phyloP scores from a whole-genome alignment of 768 basidiomycete genomes.

The Lactarius evosmus region DNA sequence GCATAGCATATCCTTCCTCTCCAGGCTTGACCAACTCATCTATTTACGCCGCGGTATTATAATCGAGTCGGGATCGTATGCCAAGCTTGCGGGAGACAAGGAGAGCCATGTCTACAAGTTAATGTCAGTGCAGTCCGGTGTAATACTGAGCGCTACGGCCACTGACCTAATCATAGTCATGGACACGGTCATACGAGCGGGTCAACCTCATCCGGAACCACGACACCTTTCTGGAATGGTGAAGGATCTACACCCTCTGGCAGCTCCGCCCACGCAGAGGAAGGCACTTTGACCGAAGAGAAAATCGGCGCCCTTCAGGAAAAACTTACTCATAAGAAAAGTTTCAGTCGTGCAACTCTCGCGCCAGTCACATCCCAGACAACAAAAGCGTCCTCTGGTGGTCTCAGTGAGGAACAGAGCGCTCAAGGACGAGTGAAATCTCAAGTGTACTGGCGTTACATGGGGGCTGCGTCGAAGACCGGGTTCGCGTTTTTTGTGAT shows the following conservation, averaged over 20 bases:
- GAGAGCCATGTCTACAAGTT: slow-evolving; percentile 71
- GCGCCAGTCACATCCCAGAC: slow-evolving; percentile 39
- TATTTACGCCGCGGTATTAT: slow-evolving; percentile 83
- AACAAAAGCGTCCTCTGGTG: slow-evolving; percentile 42
- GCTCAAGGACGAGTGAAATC: slow-evolving; percentile 80
- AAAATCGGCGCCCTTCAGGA: slow-evolving; percentile 35
- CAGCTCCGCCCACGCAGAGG: slow-evolving; percentile 20
- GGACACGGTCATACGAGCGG: slow-evolving; percentile 23
- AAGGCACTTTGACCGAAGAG: slow-evolving; percentile 18
- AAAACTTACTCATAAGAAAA: slow-evolving; percentile 54
- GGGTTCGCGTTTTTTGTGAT: slow-evolving; percentile 63
- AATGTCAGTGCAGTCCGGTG: slow-evolving; percentile 47
- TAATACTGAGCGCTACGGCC: neutral
- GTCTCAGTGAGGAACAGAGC: slow-evolving; percentile 62
- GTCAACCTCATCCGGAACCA: slow-evolving; percentile 18
- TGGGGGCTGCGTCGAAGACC: slow-evolving; percentile 69
- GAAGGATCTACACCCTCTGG: slow-evolving; percentile 8
- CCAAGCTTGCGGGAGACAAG: slow-evolving; percentile 52
- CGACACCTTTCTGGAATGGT: slow-evolving; percentile 30
- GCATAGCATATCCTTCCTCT: slow-evolving; percentile 81
- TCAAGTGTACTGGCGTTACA: slow-evolving; percentile 73
- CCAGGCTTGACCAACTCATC: slow-evolving; percentile 68
- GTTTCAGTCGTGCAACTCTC: slow-evolving; percentile 56
- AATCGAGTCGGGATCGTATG: slow-evolving; percentile 69
- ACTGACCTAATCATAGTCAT: slow-evolving; percentile 11